Base-by-base conservation (phyloP, 2,329 filamentous ascomycete species). In the Ophiostoma sp. region DNA sequence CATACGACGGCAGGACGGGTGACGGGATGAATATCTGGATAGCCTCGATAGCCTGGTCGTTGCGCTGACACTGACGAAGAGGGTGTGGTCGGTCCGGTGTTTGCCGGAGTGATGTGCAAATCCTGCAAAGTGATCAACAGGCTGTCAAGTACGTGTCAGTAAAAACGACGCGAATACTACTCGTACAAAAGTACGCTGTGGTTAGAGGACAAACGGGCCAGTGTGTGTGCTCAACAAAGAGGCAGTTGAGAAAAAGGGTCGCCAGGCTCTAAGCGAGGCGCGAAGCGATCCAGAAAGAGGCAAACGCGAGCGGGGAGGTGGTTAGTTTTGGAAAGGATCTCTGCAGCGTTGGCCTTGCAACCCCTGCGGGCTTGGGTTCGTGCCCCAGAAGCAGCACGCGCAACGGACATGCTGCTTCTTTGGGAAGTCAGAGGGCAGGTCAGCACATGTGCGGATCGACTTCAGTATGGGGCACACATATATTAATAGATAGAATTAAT, bases 351-450 rank as follows among this genome's bases (percentile, higher is more conserved):
- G 27, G 27, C 27, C 27, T 27, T 27, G 27, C 27, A 27, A 27
- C 27, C 27, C 27, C 27, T 27, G 27, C 27, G 1, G 27, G 27
- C 27, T 27, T 27, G 27, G 27, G 27, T 27, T 27, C 27, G 27
- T 27, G 27, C 27, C 27, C 27, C 27, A 27, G 27, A 27, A 27
- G 27, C 27, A 49, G 14, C 14, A 49, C 52, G 7, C 12, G n/a
- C 52, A 60, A 60, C 55, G 55, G 55, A 60, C 55, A 38, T 60
- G 27, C 55, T 60, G 18, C 55, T 60, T 40, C 55, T 60, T 60
- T 60, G 18, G 55, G 55, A 60, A 60, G 55, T 60, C 27, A 5
- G 11, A 6, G 18, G 6, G 18, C 7, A 7, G 5, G 49, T 9
- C n/a, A 9, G 47, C 47, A 18, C 16, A 3, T 11, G 49, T 38